Conservation (phyloP, 2,329 filamentous ascomycete species). For the Fusarium pseudocircinatum region DNA sequence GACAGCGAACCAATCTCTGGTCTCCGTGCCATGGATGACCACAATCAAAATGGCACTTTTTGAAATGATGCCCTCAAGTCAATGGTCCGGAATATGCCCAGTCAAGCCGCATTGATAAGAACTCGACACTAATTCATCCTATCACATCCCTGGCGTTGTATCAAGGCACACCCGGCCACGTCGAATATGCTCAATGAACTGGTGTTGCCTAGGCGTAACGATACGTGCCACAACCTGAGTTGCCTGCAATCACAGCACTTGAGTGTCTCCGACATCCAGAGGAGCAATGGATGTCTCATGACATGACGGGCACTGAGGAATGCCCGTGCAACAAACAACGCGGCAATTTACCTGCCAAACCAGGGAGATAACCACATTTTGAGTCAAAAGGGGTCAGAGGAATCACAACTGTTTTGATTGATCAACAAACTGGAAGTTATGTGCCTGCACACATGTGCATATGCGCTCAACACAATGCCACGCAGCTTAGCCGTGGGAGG, state of each 20-base stretch:
- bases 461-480: neutral
- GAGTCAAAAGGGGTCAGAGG: neutral
- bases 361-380: slow-evolving; percentile 1
- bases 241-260: neutral
- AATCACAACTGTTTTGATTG: neutral
- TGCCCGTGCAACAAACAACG: slow-evolving; percentile 21
- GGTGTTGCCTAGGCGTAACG: neutral
- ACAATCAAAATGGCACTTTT: neutral
- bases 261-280: neutral
- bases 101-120: neutral
- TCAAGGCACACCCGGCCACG: neutral
- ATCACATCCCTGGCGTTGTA: neutral
- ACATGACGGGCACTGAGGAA: slow-evolving; percentile 18
- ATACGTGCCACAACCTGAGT: neutral
- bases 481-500: neutral
- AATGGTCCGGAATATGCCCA: neutral
- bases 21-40: slow-evolving; percentile 7
- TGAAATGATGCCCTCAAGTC: neutral
- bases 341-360: slow-evolving; percentile 15
- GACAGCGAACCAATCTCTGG: neutral
- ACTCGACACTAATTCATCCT: neutral
- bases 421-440: neutral
- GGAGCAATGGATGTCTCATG: neutral
- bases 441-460: neutral
- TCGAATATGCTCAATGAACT: neutral